Evolutionary conservation across 768 basidiomycete species (phyloP).

Genomic region (Tulasnella sp.): DNA sequence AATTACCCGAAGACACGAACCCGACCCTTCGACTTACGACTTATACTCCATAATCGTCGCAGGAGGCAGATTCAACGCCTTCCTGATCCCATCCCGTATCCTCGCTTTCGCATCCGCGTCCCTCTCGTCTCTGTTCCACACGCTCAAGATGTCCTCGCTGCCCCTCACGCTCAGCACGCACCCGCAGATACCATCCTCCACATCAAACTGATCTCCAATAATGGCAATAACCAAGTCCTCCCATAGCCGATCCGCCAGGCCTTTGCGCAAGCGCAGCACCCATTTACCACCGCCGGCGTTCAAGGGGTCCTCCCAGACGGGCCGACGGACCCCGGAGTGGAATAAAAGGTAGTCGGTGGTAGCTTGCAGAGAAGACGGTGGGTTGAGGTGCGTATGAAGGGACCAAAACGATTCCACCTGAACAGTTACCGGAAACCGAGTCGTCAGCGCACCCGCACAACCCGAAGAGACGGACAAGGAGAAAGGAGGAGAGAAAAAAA

Average conservation of each 20-base stretch:
- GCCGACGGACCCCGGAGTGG: constrained; percentile 79
- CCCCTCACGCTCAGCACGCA: constrained; percentile 93
- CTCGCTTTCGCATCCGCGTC: constrained; percentile 76
- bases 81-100: constrained; percentile 77
- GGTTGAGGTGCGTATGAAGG: constrained; percentile 86
- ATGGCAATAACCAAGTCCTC: constrained; percentile 86
- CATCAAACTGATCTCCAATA: constrained; percentile 87
- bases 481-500: constrained; percentile 8
- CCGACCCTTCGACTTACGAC: constrained; percentile 55
- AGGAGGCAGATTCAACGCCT: constrained; percentile 72
- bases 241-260: constrained; percentile 88
- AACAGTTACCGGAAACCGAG: background rate
- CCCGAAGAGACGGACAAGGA: background rate
- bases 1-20: constrained; percentile 36
- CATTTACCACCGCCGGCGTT: constrained; percentile 90
- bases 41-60: constrained; percentile 93
- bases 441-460: background rate
- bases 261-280: constrained; percentile 91
- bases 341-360: constrained; percentile 96
- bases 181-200: constrained; percentile 70
- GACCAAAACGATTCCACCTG: constrained; percentile 97
- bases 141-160: constrained; percentile 89
- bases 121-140: constrained; percentile 88
- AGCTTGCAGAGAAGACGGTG: constrained; percentile 79
- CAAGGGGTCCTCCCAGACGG: constrained; percentile 95